Percentiles rank a stretch among this genome's conserved stretches.
Evolutionary conservation across 2,329 filamentous ascomycete genomes (phyloP).

Genomic region (Proliferodiscus dingleyae): DNA sequence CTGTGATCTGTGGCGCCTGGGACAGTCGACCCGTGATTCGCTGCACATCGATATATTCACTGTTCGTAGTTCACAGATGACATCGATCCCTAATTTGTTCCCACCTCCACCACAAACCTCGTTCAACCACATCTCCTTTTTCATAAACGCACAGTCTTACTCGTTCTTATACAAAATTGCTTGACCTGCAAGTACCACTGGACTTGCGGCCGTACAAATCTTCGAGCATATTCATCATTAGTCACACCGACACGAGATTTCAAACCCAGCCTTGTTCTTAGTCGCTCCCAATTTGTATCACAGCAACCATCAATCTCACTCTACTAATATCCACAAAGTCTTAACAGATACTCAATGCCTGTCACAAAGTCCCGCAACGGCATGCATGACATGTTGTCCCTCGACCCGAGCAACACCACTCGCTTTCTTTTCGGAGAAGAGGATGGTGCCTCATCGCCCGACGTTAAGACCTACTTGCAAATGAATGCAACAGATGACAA

Average conservation of each 20-base stretch:
- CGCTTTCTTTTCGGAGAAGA: slow-evolving; percentile 84
- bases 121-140: background rate
- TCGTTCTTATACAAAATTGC: too few species aligned
- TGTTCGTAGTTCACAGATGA: background rate
- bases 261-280: slow-evolving; percentile 7
- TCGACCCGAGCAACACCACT: slow-evolving; percentile 81
- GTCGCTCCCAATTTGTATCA: background rate
- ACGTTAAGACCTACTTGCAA: slow-evolving; percentile 65
- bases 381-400: slow-evolving; percentile 57
- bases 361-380: slow-evolving; percentile 67
- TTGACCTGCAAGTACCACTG: background rate
- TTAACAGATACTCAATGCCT: slow-evolving; percentile 92
- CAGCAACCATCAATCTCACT: slow-evolving; percentile 5
- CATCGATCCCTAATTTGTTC: slow-evolving; percentile 1
- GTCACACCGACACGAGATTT: slow-evolving; percentile 5
- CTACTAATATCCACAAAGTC: slow-evolving; percentile 43
- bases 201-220: background rate
- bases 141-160: background rate
- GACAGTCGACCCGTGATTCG: too few species aligned
- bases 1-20: too few species aligned
- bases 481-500: slow-evolving; percentile 73
- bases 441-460: slow-evolving; percentile 45
- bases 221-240: slow-evolving; percentile 1
- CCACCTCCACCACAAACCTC: background rate
- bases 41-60: too few species aligned